Evolutionary conservation across 2,329 filamentous ascomycete genomes (phyloP).

Genomic region (Fusarium sp.): DNA sequence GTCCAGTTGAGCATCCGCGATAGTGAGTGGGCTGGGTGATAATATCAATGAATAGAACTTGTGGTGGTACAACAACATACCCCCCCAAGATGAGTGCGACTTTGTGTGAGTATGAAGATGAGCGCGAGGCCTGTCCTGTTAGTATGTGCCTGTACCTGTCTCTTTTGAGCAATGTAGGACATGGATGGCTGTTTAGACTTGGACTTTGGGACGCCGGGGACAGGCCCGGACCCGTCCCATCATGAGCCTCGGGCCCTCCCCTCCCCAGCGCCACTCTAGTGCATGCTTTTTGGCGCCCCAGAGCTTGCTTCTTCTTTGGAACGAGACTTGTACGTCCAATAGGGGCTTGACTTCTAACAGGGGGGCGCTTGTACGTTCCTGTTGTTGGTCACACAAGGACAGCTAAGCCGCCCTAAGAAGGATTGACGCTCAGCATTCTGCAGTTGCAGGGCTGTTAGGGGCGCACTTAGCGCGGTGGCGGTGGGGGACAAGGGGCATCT

Average conservation of each 20-base stretch:
- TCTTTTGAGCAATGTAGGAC: conserved; percentile 1
- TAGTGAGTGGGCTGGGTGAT: conserved; percentile 24
- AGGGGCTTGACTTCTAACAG: conserved; percentile 13
- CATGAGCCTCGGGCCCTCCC: conserved; percentile 31
- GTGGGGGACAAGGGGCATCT: conserved; percentile 21
- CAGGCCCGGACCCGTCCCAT: conserved; percentile 11
- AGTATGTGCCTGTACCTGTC: conserved; percentile 1
- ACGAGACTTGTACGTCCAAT: conserved; percentile 32
- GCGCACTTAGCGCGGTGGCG: conserved; percentile 38
- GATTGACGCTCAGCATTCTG: conserved; percentile 25
- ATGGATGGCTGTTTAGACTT: conserved; percentile 26
- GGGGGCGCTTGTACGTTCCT: conserved; percentile 38
- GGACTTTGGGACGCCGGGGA: not conserved
- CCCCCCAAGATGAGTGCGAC: conserved; percentile 9
- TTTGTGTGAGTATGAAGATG: not conserved
- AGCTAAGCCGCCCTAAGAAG: conserved; percentile 20
- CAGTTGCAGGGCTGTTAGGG: conserved; percentile 36
- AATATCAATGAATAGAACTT: conserved; percentile 24
- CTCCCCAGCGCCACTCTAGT: conserved; percentile 26
- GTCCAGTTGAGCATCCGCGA: conserved; percentile 15
- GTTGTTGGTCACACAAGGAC: conserved; percentile 39
- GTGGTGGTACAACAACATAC: conserved; percentile 2
- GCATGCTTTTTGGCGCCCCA: conserved; percentile 16
- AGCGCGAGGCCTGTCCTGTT: not conserved
- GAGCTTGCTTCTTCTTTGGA: conserved; percentile 12